Conservation (phyloP, 768 basidiomycete species). For the Russula sp. region DNA sequence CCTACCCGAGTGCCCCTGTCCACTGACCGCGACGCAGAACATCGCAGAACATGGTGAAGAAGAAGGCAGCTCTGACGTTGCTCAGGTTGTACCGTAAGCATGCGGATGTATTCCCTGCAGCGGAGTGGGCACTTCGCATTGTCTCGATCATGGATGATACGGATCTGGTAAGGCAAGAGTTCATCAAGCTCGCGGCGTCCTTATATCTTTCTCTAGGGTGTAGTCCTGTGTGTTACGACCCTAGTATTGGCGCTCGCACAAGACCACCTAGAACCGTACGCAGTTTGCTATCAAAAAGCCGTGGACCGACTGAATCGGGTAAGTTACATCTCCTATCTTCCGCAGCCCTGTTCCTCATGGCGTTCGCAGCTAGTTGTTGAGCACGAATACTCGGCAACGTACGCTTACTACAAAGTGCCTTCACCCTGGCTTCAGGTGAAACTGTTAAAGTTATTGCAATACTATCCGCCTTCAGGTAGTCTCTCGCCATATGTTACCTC, state of each 20-base stretch:
- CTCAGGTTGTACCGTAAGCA: constrained; percentile 94
- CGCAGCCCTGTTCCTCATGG: neutral
- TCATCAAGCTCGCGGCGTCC: neutral
- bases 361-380: constrained; percentile 78
- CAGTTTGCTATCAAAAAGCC: constrained; percentile 92
- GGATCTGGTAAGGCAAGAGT: constrained; percentile 59
- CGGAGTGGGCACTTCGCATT: constrained; percentile 94
- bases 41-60: constrained; percentile 93
- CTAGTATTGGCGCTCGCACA: constrained; percentile 93
- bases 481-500: constrained; percentile 31
- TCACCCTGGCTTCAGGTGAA: constrained; percentile 98
- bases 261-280: constrained; percentile 85
- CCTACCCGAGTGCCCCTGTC: constrained; percentile 11
- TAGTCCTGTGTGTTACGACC: constrained; percentile 91
- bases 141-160: constrained; percentile 94
- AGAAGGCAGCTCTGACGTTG: constrained; percentile 94
- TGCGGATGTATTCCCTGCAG: constrained; percentile 87
- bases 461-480: constrained; percentile 90
- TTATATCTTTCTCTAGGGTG: constrained; percentile 56
- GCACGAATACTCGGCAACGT: constrained; percentile 82
- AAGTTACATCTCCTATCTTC: constrained; percentile 30
- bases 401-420: constrained; percentile 97
- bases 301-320: constrained; percentile 84
- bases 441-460: constrained; percentile 86
- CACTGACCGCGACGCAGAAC: constrained; percentile 53